A percentile compares a stretch with the other conserved stretches of the same genome.
Evolutionary conservation across 2,329 filamentous ascomycete genomes (phyloP).

Genomic region (Zelopaecilomyces penicillatus): DNA sequence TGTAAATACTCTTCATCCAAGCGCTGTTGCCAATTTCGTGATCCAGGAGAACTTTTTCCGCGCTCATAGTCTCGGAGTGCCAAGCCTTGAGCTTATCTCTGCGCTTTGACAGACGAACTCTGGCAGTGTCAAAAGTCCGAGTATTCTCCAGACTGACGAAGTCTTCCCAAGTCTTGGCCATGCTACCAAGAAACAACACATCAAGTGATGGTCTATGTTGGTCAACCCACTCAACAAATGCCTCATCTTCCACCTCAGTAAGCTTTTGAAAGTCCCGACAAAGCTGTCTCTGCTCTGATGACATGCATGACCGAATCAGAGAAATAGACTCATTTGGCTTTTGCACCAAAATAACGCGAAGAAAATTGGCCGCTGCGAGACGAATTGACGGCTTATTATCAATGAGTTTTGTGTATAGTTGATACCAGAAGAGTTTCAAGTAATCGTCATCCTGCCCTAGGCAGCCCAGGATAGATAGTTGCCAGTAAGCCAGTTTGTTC

Average conservation of each 20-base stretch:
- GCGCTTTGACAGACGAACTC: constrained; percentile 61
- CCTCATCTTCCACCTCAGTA: constrained; percentile 79
- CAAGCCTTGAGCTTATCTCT: constrained; percentile 76
- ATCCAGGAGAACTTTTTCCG: constrained; percentile 65
- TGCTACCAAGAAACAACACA: constrained; percentile 68
- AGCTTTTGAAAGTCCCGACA: constrained; percentile 73
- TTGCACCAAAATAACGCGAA: constrained; percentile 88
- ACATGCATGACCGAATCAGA: constrained; percentile 64
- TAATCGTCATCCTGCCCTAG: constrained; percentile 73
- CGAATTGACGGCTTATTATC: constrained; percentile 61
- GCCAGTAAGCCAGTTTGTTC: constrained; percentile 88
- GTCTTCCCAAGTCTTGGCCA: constrained; percentile 79
- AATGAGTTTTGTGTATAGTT: constrained; percentile 82
- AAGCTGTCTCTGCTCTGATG: constrained; percentile 61
- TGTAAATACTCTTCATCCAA: constrained; percentile 94
- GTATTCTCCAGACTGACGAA: constrained; percentile 79
- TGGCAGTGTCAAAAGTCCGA: constrained; percentile 67
- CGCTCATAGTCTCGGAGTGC: constrained; percentile 59
- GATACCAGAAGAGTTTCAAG: constrained; percentile 80
- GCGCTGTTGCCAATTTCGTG: constrained; percentile 81
- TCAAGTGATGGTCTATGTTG: constrained; percentile 72
- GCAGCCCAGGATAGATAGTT: constrained; percentile 75
- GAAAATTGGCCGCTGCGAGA: constrained; percentile 70
- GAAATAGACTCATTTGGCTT: constrained; percentile 74
- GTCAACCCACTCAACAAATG: constrained; percentile 84